Base-by-base conservation (phyloP, 192 early-diverging fungal species). In the Chytriomyces hyalinus region DNA sequence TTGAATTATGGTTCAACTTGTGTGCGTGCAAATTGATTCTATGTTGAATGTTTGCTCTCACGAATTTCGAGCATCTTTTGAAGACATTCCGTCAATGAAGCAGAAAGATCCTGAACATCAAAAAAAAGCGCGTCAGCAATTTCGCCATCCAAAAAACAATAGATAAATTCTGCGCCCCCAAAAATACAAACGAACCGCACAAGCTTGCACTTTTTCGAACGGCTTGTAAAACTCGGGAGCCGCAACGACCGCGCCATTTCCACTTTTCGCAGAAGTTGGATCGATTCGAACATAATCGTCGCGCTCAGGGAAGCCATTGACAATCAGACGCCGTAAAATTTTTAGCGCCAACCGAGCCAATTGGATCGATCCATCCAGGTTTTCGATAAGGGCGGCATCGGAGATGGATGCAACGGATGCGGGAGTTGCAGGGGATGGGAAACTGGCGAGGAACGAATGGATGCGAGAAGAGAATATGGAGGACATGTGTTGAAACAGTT, bases 251-350 rank as follows among this genome's bases (percentile, higher is more conserved):
- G 8, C 20, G 0, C 68, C 70, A 7, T 46, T 60, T 9, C 49
- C 68, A 15, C 20, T 36, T 15, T 17, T 24, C n/a, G 28, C 13
- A 43, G 44, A 75, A 10, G 15, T 28, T 24, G 13, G 74, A 63
- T 20, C n/a, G 24, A 70, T 61, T 10, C 68, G 68, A 61, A 64
- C 68, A 26, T 49, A 44, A 75, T 69, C 68, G n/a, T 74, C 77
- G 28, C 71, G 71, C 44, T 73, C 71, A 10, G 71, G 71, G 64
- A 78, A 87, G 8, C 95, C 95, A 79, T 92, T 90, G 13, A 94
- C 88, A 46, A 92, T 85, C n/a, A 96, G 83, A 36, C 94, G 86
- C 11, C 94, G 87, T 64, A 97, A 73, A 45, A 86, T 89, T 75
- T 94, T 94, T 11, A 97, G 77, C 62, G 90, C 87, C 51, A 92